A percentile compares a stretch with the other conserved stretches of the same genome.
phyloP scores from a whole-genome alignment of 345 rosid species.

The Euphorbia tirucalli region DNA sequence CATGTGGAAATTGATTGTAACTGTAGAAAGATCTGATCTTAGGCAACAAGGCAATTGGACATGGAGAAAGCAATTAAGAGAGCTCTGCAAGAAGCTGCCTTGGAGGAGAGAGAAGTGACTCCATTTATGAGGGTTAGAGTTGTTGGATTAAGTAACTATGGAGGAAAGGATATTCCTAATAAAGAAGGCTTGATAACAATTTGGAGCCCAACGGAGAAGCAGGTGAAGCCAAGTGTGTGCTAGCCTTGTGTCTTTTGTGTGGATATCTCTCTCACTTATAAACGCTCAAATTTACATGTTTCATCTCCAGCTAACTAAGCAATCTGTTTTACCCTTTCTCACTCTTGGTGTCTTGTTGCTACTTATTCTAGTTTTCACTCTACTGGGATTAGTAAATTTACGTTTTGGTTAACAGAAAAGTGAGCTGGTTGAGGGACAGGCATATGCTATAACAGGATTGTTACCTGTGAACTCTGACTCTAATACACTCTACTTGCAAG shows the following conservation, averaged over 20 bases:
- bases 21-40: conserved; percentile 21
- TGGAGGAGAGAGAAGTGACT: conserved; percentile 71
- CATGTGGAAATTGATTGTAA: conserved; percentile 19
- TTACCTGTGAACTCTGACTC: conserved; percentile 57
- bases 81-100: conserved; percentile 69
- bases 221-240: conserved; percentile 43
- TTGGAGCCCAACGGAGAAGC: conserved; percentile 91
- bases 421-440: conserved; percentile 83
- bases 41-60: conserved; percentile 64
- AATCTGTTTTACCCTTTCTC: neutral
- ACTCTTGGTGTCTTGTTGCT: neutral
- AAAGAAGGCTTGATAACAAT: conserved; percentile 81
- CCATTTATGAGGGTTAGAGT: conserved; percentile 89
- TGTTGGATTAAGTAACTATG: conserved; percentile 54
- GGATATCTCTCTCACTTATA: conserved; percentile 10
- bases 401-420: conserved; percentile 44
- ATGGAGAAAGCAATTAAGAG: conserved; percentile 62
- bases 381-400: conserved; percentile 2
- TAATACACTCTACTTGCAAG: conserved; percentile 74
- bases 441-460: conserved; percentile 63
- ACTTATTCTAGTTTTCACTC: conserved; percentile 9
- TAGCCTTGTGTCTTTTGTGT: conserved; percentile 1
- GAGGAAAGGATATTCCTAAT: conserved; percentile 36
- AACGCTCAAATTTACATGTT: neutral
- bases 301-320: neutral